These are phyloP conservation scores for Fusarium sp. DNA, from an alignment of 2,329 filamentous ascomycete species.

Conservation along the genomic window DNA sequence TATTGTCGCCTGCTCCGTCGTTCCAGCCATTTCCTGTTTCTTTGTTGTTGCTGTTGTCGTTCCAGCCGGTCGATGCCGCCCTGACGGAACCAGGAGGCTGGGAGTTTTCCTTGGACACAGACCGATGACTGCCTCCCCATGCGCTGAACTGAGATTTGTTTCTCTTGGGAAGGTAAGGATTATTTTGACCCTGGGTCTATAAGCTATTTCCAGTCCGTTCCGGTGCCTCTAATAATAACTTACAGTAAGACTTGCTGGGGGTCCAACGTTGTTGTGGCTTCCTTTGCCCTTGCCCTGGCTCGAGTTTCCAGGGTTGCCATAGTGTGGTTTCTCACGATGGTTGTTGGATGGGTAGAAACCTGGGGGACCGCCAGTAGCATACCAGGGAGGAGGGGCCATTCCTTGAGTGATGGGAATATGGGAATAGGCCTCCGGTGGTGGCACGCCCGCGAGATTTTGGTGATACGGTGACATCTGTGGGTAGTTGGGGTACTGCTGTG, in stretches of 20 bases:
- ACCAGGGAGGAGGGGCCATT: slow-evolving; percentile 44
- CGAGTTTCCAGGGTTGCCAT: slow-evolving; percentile 3
- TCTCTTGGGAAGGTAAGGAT: slow-evolving; percentile 47
- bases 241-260: slow-evolving; percentile 38
- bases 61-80: slow-evolving; percentile 30
- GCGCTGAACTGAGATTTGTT: slow-evolving; percentile 31
- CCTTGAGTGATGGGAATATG: slow-evolving; percentile 51
- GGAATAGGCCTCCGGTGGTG: slow-evolving; percentile 36
- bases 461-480: slow-evolving; percentile 32
- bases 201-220: slow-evolving; percentile 19
- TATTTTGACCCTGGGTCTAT: slow-evolving; percentile 30
- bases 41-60: slow-evolving; percentile 20
- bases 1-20: slow-evolving; percentile 25
- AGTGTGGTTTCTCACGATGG: slow-evolving; percentile 19
- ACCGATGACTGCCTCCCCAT: slow-evolving; percentile 36
- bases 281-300: slow-evolving; percentile 37
- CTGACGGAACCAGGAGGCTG: slow-evolving; percentile 22
- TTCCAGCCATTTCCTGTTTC: slow-evolving; percentile 24
- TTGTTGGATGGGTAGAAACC: slow-evolving; percentile 23
- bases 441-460: slow-evolving; percentile 18
- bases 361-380: slow-evolving; percentile 38
- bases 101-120: slow-evolving; percentile 26
- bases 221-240: slow-evolving; percentile 2
- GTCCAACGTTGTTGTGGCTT: slow-evolving; percentile 51
- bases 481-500: slow-evolving; percentile 40